A percentile compares a stretch with the other conserved stretches of the same genome.
phyloP scores from a whole-genome alignment of 345 rosid species.

The Clarkia xantiana region DNA sequence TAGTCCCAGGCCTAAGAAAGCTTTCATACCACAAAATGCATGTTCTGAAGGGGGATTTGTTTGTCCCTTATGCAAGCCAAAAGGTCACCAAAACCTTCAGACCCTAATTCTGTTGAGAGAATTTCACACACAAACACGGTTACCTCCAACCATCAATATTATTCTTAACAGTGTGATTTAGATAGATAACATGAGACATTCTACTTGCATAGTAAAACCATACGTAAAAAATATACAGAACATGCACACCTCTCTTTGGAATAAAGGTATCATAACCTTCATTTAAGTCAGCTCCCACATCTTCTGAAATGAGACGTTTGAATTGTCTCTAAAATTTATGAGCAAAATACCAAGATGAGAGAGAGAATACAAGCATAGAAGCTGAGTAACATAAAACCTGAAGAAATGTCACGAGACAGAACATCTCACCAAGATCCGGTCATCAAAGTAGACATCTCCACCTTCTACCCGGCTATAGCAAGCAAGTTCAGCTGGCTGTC shows the following conservation, averaged over 20 bases:
- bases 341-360: constrained; percentile 10
- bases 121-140: constrained; percentile 8
- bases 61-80: constrained; percentile 77
- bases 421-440: constrained; percentile 60
- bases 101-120: constrained; percentile 55
- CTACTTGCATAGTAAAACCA: neutral
- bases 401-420: constrained; percentile 7
- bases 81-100: constrained; percentile 79
- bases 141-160: constrained; percentile 10
- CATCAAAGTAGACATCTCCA: constrained; percentile 73
- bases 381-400: neutral
- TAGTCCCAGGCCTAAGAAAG: constrained; percentile 7
- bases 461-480: constrained; percentile 82
- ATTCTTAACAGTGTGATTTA: constrained; percentile 1
- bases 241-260: constrained; percentile 54
- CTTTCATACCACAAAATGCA: constrained; percentile 85
- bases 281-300: constrained; percentile 83
- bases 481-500: constrained; percentile 81
- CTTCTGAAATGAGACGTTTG: constrained; percentile 61
- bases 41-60: constrained; percentile 67
- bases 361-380: constrained; percentile 7
- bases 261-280: constrained; percentile 79
- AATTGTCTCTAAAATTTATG: constrained; percentile 57
- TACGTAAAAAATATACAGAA: neutral
- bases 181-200: neutral